These are phyloP conservation scores for Filosporella fistucella DNA, from an alignment of 495 filamentous ascomycete species.

Conservation along the genomic window DNA sequence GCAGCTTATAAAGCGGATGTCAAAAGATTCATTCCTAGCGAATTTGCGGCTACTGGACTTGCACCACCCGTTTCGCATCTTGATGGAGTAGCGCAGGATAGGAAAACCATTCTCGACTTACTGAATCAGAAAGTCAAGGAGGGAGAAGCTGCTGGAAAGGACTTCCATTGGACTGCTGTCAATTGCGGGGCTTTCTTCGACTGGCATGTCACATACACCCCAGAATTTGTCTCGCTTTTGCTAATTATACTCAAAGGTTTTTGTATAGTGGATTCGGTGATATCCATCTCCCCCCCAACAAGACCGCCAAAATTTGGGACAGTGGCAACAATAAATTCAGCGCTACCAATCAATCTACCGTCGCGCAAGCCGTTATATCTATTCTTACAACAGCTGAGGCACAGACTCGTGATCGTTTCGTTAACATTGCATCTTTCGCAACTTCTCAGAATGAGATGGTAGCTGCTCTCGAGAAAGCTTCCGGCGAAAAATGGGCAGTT, in stretches of 20 bases:
- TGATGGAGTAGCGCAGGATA: too few species aligned
- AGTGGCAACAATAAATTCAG: slow-evolving; percentile 36
- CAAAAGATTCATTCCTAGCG: slow-evolving; percentile 58
- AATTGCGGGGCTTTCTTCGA: too few species aligned
- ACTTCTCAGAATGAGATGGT: slow-evolving; percentile 38
- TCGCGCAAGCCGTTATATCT: slow-evolving; percentile 35
- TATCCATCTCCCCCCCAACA: background rate
- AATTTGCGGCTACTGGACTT: too few species aligned
- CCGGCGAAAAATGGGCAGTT: background rate
- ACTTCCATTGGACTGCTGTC: too few species aligned
- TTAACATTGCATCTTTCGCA: slow-evolving; percentile 34
- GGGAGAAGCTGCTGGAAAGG: too few species aligned
- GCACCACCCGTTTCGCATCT: too few species aligned
- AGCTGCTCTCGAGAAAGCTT: slow-evolving; percentile 25
- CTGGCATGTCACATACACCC: too few species aligned
- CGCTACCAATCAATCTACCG: slow-evolving; percentile 30
- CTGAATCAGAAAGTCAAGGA: too few species aligned
- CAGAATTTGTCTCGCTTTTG: too few species aligned
- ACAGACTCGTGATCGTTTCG: slow-evolving; percentile 39
- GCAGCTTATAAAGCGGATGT: slow-evolving; percentile 61
- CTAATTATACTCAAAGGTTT: too few species aligned
- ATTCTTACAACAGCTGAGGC: slow-evolving; percentile 36
- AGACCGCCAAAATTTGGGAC: slow-evolving; percentile 31
- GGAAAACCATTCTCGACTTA: too few species aligned
- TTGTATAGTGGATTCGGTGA: too few species aligned